Evolutionary conservation across 2,329 filamentous ascomycete species (phyloP), one percentile per base, ranked within the genome.

Genomic region (Monilinia vaccinii-corymbosi): DNA sequence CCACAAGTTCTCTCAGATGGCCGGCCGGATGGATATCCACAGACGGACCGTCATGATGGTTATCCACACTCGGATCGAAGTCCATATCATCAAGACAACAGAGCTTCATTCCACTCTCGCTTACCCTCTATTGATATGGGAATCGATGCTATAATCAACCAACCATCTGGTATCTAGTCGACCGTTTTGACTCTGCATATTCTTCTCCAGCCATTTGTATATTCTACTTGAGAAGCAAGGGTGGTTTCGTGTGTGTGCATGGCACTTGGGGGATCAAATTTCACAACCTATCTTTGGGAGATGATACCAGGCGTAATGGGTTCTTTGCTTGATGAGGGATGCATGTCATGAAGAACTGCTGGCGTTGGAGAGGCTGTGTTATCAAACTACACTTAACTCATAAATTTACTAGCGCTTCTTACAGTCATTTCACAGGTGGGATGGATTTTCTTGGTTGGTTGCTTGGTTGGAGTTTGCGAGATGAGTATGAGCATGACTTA

Each of bases 121-220:
- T 73, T 83, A 58, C 75, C 81, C 7, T 81, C 79, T 63, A 78
- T 79, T 52, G 82, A 84, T 66, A 84, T 85, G 81, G 81, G 80
- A 28, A 84, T 86, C 66, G 79, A 79, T 56, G 75, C 79, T 55
- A 79, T 85, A 61, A 81, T 85, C 65, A 82, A 84, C 71, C 75
- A 79, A 28, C 75, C 78, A 9, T 55, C 60, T 55, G 60, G 61
- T 5, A 57, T 61, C 36, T 60, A 60, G 36, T 46, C 1, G n/a
- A 11, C 21, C 8, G 21, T 57, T 13, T 23, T 11, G 25, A n/a
- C 23, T 13, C 36, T 4, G 14, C 34, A 23, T n/a, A 46, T 47
- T 36, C 2, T 36, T 31, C 45, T 53, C 4, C 31, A 25, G 25
- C n/a, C 32, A 13, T 34, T 46, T 53, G 21, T 38, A 36, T 59